phyloP scores from a whole-genome alignment of 2,329 filamentous ascomycete genomes.

The Epichloe hybrida region DNA sequence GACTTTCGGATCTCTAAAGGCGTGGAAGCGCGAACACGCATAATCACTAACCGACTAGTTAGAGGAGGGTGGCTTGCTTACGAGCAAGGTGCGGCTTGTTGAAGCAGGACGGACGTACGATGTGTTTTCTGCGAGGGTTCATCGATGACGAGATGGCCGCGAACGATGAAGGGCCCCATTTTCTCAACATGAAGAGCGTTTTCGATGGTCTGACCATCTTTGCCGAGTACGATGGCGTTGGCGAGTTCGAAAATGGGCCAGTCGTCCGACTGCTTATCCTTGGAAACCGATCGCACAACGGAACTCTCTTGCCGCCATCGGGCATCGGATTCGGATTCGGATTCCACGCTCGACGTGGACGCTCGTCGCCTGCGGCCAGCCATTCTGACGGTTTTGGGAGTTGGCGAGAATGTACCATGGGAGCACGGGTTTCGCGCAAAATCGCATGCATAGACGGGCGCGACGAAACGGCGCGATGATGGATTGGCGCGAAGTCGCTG shows the following conservation, averaged over 20 bases:
- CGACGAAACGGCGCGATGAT: neutral
- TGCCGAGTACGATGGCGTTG: conserved; percentile 45
- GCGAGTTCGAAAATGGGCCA: conserved; percentile 50
- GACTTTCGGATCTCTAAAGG: conserved; percentile 42
- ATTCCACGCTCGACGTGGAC: conserved; percentile 32
- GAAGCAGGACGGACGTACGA: conserved; percentile 18
- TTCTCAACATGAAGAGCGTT: conserved; percentile 48
- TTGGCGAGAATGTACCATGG: neutral
- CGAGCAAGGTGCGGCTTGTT: neutral
- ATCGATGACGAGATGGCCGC: conserved; percentile 43
- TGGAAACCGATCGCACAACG: conserved; percentile 17
- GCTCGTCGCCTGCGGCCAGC: conserved; percentile 25
- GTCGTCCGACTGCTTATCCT: conserved; percentile 26
- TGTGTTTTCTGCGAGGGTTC: conserved; percentile 23
- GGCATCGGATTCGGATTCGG: conserved; percentile 23
- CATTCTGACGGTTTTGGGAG: conserved; percentile 16
- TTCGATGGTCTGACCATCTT: conserved; percentile 38
- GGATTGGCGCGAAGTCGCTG: neutral
- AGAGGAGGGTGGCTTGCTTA: neutral
- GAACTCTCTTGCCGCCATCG: conserved; percentile 22
- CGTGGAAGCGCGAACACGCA: conserved; percentile 16
- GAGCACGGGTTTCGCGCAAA: neutral
- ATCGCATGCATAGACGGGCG: neutral
- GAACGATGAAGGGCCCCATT: conserved; percentile 46
- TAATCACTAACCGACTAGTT: conserved; percentile 16